Conservation (phyloP, 2,329 filamentous ascomycete genomes). For the Colletotrichum coccodes region DNA sequence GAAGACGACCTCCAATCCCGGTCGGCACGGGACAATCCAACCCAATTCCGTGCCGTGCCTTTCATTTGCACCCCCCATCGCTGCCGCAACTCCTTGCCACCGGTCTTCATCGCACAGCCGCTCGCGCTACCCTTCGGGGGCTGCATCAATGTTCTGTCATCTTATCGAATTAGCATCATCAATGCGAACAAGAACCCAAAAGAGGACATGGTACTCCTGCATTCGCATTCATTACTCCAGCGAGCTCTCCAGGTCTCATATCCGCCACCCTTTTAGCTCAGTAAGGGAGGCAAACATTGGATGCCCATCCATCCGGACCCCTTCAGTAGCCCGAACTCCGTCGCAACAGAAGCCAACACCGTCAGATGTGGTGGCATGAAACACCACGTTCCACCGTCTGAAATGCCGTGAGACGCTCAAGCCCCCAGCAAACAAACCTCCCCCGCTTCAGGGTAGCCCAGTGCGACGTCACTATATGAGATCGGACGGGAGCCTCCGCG, state of each 20-base stretch:
- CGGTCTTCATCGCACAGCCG: not conserved
- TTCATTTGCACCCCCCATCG: not conserved
- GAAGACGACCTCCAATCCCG: not conserved
- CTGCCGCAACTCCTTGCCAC: not conserved
- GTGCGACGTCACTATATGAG: not conserved
- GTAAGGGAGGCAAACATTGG: not conserved
- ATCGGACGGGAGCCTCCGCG: slow-evolving; percentile 7
- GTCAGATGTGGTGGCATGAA: slow-evolving; percentile 7
- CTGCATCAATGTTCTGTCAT: not conserved
- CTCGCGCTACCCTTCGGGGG: not conserved
- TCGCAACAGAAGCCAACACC: not conserved
- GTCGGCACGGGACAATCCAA: not conserved
- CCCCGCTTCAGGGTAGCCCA: not conserved
- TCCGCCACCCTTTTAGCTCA: not conserved
- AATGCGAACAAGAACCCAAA: not conserved
- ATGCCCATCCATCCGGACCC: slow-evolving; percentile 6
- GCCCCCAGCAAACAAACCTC: not conserved
- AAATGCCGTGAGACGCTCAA: slow-evolving; percentile 23
- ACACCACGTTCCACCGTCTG: slow-evolving; percentile 15
- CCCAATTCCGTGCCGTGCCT: slow-evolving; percentile 5
- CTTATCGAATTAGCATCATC: not conserved
- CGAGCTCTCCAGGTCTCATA: not conserved
- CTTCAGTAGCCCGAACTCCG: slow-evolving; percentile 17
- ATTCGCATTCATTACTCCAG: not conserved
- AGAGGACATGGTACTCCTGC: not conserved